Evolutionary conservation across 2,329 filamentous ascomycete species (phyloP), one percentile per base, ranked within the genome.

Genomic region (Spiromastix sp.): DNA sequence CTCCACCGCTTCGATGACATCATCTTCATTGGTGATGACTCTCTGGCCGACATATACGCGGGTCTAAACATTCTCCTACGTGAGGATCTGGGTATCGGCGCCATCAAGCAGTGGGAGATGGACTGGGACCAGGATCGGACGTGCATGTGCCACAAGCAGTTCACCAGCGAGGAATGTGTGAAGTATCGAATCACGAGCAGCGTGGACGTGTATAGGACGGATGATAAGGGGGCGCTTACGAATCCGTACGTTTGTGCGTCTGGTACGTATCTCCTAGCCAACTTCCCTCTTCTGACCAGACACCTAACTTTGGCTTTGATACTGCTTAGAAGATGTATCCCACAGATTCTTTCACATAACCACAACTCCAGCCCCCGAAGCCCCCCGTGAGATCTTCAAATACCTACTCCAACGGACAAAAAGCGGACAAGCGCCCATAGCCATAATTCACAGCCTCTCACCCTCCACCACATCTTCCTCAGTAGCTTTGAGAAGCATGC

Each of bases 21-120:
- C 4, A 41, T 59, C 12, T 67, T 67, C 37, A 41, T 65, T 28
- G 63, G 63, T 16, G 63, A 67, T 37, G 48, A 57, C 27, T 47
- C 55, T 19, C 48, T 63, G 11, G 51, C 54, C 33, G 49, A 56
- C 24, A 52, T 64, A 30, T 67, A 67, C 43, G 54, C 56, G n/a
- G 62, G 57, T 17, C 56, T 67, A 42, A 66, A 65, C 42, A 57
- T 65, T 30, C 53, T 67, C 6, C 47, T 67, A 2, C 56, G 60
- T 20, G 54, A 61, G 42, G 52, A 67, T 33, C 45, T 66, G 17
- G 51, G 50, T 7, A 44, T 50, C 5, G 63, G 64, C 7, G 55
- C 57, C 5, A 34, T 67, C 26, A 56, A 54, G 42, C 50, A 58
- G 26, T 62, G 57, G 56, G 46, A 57, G 11, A 58, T 64, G 50